phyloP scores from a whole-genome alignment of 2,329 filamentous ascomycete species.

The Trichoderma brevicompactum region DNA sequence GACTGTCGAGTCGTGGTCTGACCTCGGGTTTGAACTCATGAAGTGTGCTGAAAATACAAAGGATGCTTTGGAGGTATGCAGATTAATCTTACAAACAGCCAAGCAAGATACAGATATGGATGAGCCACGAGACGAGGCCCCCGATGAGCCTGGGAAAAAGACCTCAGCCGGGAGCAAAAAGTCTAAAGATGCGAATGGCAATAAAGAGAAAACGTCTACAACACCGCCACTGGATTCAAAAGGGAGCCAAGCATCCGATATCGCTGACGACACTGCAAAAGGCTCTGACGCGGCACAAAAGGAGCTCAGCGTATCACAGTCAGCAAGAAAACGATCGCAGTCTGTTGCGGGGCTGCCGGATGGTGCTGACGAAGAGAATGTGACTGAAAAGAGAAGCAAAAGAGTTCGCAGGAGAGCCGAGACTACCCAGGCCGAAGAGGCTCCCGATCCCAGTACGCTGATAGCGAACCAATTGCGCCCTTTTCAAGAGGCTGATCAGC shows the following conservation, averaged over 20 bases:
- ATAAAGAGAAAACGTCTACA: slow-evolving; percentile 18
- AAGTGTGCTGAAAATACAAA: slow-evolving; percentile 39
- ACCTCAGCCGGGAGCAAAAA: slow-evolving; percentile 21
- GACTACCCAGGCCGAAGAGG: slow-evolving; percentile 60
- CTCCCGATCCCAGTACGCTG: slow-evolving; percentile 55
- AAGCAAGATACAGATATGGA: slow-evolving; percentile 37
- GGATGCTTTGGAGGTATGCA: slow-evolving; percentile 40
- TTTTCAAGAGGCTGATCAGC: slow-evolving; percentile 60
- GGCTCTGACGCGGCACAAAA: slow-evolving; percentile 40
- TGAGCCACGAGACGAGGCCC: slow-evolving; percentile 30
- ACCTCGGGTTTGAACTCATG: slow-evolving; percentile 43
- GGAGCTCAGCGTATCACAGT: slow-evolving; percentile 45
- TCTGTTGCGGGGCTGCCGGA: slow-evolving; percentile 64
- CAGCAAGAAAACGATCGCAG: slow-evolving; percentile 64
- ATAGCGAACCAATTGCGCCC: slow-evolving; percentile 61
- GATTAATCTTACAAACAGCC: slow-evolving; percentile 36
- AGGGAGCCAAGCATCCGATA: slow-evolving; percentile 35
- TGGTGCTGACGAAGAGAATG: slow-evolving; percentile 59
- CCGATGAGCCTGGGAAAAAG: slow-evolving; percentile 27
- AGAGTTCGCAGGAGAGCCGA: slow-evolving; percentile 58
- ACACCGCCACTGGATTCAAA: slow-evolving; percentile 30
- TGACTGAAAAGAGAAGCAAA: slow-evolving; percentile 66
- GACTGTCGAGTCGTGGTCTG: slow-evolving; percentile 40
- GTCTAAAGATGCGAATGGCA: slow-evolving; percentile 3
- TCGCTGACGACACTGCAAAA: slow-evolving; percentile 36